Percentiles rank a stretch among this genome's conserved stretches.
Conservation (phyloP, 345 rosid genomes). For the Microcos paniculata region DNA sequence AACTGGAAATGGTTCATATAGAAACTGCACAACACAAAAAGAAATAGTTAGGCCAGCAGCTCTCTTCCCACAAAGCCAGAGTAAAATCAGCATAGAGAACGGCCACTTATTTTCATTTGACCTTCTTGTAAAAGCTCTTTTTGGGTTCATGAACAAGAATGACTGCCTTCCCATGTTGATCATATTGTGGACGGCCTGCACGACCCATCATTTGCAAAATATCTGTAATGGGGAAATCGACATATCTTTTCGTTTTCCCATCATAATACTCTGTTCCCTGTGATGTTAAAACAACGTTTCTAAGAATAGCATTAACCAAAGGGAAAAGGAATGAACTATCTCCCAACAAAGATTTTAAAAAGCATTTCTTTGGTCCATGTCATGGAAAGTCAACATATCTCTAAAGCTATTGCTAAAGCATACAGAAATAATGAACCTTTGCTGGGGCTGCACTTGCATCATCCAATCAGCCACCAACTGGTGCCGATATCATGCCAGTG, state of each 20-base stretch:
- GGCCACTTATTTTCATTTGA: constrained; percentile 15
- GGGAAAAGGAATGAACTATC: background rate
- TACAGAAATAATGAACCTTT: background rate
- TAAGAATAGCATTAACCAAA: constrained; percentile 4
- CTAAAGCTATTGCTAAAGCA: constrained; percentile 1
- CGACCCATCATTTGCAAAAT: constrained; percentile 99
- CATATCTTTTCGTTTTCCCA: constrained; percentile 95
- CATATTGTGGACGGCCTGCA: constrained; percentile 99
- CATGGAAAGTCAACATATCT: background rate
- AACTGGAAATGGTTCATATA: constrained; percentile 98
- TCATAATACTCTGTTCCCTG: constrained; percentile 98
- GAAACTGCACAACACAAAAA: constrained; percentile 54
- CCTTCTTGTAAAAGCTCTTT: constrained; percentile 98
- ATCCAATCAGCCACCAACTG: background rate
- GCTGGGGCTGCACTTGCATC: background rate
- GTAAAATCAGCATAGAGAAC: constrained; percentile 16
- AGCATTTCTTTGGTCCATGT: background rate
- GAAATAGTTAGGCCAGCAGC: constrained; percentile 3
- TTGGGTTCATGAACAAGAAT: constrained; percentile 99
- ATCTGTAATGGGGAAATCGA: constrained; percentile 93
- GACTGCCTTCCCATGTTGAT: constrained; percentile 98
- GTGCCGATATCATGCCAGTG: background rate
- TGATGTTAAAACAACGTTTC: constrained; percentile 11
- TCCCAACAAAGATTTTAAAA: background rate
- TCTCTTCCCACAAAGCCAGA: constrained; percentile 6